phyloP scores from a whole-genome alignment of 129 eudicot genomes.

The Heracleum sosnowskyi region DNA sequence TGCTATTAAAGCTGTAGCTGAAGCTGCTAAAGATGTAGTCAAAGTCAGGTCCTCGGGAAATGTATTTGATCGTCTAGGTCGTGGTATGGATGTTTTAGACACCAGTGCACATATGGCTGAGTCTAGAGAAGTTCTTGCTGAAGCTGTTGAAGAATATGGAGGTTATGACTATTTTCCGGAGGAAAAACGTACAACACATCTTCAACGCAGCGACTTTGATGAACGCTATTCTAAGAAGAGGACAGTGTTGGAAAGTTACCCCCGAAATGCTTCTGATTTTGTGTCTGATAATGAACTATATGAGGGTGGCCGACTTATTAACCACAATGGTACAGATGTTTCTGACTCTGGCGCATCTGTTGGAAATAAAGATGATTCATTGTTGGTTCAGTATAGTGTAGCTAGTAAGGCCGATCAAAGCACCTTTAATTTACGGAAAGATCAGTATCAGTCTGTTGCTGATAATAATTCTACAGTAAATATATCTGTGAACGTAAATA shows the following conservation, averaged over 20 bases:
- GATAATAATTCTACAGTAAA: constrained; percentile 30
- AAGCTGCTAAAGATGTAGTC: constrained; percentile 71
- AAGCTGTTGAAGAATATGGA: constrained; percentile 23
- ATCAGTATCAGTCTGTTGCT: constrained; percentile 30
- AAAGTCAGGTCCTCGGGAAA: constrained; percentile 53
- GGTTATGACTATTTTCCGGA: constrained; percentile 27
- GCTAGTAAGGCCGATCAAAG: constrained; percentile 33
- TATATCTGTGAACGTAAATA: constrained; percentile 31
- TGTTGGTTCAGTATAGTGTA: constrained; percentile 31
- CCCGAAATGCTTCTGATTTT: constrained; percentile 29
- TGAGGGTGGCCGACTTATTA: constrained; percentile 22
- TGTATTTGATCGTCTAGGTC: constrained; percentile 87
- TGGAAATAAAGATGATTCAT: constrained; percentile 34
- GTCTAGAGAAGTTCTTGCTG: constrained; percentile 22
- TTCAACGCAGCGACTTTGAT: constrained; percentile 17
- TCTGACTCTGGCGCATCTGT: constrained; percentile 41
- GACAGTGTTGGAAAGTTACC: constrained; percentile 30
- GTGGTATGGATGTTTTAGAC: constrained; percentile 33
- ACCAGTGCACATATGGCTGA: constrained; percentile 13
- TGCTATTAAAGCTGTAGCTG: constrained; percentile 76
- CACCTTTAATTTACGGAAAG: constrained; percentile 21
- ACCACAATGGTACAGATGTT: constrained; percentile 17
- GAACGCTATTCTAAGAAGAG: constrained; percentile 14
- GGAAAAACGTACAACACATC: constrained; percentile 17
- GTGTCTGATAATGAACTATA: constrained; percentile 35